phyloP scores from a whole-genome alignment of 1,139 yeast genomes.

The Geotrichum restrictum region DNA sequence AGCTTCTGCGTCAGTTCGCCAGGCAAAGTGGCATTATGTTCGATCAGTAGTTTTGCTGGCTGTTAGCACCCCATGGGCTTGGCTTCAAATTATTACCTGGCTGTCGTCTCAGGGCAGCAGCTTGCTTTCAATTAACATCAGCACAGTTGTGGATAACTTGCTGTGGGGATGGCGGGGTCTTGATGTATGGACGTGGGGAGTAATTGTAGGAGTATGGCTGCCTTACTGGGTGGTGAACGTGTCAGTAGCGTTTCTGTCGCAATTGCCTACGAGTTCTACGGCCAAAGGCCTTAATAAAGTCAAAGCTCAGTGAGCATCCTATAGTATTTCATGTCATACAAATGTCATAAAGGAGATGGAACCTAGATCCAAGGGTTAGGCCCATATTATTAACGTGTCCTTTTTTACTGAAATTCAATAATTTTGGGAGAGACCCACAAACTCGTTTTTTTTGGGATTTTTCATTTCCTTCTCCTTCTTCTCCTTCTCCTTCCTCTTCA shows the following conservation, averaged over 20 bases:
- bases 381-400: slow-evolving; percentile 13
- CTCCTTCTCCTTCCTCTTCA: slow-evolving; percentile 2
- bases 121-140: slow-evolving; percentile 31
- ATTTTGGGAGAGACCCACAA: neutral
- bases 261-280: neutral
- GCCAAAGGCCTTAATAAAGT: neutral
- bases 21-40: slow-evolving; percentile 15
- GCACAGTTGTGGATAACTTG: slow-evolving; percentile 46
- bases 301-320: slow-evolving; percentile 8
- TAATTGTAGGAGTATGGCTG: slow-evolving; percentile 70
- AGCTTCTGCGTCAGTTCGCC: neutral
- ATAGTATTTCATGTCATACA: neutral
- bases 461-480: neutral
- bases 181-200: slow-evolving; percentile 85
- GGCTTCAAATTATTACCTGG: slow-evolving; percentile 44
- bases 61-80: slow-evolving; percentile 27
- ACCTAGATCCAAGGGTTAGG: no score
- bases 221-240: slow-evolving; percentile 71
- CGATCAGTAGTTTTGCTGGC: slow-evolving; percentile 11
- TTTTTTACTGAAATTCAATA: neutral
- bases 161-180: slow-evolving; percentile 63
- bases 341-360: no score
- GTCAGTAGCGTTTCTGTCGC: slow-evolving; percentile 29
- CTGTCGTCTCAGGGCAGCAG: slow-evolving; percentile 9
- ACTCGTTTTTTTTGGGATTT: no score